phyloP scores from a whole-genome alignment of 78 protist species.

The Dictyostelium brefeldianum region DNA sequence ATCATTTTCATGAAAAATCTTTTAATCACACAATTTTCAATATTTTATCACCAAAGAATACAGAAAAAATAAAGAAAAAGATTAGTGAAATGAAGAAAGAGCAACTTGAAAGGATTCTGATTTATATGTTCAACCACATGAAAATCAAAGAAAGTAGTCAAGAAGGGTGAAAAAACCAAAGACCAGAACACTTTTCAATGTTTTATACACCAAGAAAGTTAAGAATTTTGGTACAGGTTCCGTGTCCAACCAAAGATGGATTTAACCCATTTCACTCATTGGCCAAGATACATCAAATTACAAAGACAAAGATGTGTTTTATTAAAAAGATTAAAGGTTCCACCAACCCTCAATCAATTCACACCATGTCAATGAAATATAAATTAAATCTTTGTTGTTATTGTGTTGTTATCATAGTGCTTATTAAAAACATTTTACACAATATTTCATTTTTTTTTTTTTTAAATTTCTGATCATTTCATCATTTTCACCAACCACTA shows the following conservation, averaged over 20 bases:
- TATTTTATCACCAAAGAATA: no score
- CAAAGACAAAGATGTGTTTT: conserved; percentile 97
- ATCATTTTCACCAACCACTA: background rate
- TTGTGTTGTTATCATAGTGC: no score
- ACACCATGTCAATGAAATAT: conserved; percentile 91
- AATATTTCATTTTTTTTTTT: conserved; percentile 12
- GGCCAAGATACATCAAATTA: conserved; percentile 98
- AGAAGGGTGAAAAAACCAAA: conserved; percentile 21
- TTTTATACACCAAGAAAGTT: conserved; percentile 36
- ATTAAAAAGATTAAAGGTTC: conserved; percentile 96
- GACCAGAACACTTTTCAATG: conserved; percentile 39
- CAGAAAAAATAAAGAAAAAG: no score
- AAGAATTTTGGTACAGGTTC: conserved; percentile 89
- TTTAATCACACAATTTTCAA: no score
- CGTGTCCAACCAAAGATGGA: conserved; percentile 88
- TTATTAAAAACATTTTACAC: no score
- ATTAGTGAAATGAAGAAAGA: no score
- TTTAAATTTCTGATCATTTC: no score
- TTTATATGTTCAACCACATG: background rate
- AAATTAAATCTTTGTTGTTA: no score
- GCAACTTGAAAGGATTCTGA: no score
- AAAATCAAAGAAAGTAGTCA: background rate
- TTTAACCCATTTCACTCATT: conserved; percentile 93
- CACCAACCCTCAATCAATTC: conserved; percentile 99
- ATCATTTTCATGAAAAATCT: no score